Conservation (phyloP, 2,329 filamentous ascomycete genomes). For the Microdochium bolleyi region DNA sequence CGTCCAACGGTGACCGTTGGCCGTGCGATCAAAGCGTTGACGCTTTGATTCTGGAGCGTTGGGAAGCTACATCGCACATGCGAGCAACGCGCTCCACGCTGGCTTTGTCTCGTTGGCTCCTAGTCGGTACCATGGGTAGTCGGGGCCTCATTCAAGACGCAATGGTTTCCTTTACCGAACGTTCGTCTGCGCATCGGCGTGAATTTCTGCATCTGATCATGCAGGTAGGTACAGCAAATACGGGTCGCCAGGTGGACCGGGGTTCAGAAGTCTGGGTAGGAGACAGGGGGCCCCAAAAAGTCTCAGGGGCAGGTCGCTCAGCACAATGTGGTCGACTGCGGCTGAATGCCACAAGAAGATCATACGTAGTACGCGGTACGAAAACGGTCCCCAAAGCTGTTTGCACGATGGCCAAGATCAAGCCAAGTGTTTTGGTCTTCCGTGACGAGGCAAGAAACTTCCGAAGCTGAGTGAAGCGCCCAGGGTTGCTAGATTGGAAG, state of each 20-base stretch:
- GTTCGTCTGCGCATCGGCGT: not conserved
- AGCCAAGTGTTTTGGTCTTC: not conserved
- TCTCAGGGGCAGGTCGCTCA: not conserved
- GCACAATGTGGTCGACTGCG: not conserved
- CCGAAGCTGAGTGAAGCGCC: not conserved
- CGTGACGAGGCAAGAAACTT: not conserved
- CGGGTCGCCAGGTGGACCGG: not conserved
- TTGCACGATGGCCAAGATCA: not conserved
- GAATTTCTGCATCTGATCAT: not conserved
- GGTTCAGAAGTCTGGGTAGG: not conserved
- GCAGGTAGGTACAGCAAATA: not conserved
- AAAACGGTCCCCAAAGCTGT: too few species aligned
- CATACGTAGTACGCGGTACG: too few species aligned
- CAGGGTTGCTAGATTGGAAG: not conserved
- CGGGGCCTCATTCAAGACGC: too few species aligned
- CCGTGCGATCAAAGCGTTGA: too few species aligned
- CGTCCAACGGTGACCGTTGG: too few species aligned
- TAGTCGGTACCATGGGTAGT: too few species aligned
- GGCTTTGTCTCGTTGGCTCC: too few species aligned
- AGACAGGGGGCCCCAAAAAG: not conserved
- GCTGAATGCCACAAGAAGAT: not conserved
- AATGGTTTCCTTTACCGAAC: too few species aligned
- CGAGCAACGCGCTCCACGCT: too few species aligned
- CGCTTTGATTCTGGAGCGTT: too few species aligned
- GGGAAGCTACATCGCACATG: too few species aligned